Base-by-base conservation (phyloP, 805 yeast genomes). In the Sungouiozyma intestinalis region DNA sequence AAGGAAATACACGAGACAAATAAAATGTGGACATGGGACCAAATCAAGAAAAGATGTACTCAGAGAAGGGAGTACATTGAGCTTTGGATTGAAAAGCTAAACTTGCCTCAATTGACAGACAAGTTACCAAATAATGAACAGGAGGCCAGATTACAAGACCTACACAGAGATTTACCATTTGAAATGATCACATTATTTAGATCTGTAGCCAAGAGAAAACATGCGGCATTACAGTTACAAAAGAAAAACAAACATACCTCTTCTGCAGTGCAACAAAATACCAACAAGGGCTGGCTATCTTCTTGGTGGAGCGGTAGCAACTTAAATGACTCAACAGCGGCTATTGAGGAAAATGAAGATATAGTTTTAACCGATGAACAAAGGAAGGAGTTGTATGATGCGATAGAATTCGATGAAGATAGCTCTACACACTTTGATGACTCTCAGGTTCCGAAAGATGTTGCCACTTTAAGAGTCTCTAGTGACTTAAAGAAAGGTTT, bases 171-270 rank as follows among this genome's bases (percentile, higher is more conserved):
- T 1, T 62, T 87, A 18, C 55, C 77, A 1, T 84, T 73, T 55
- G 95, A 88, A 41, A 95, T 86, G 52, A 77, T 92, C 41, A 77
- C 83, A 50, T 78, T 92, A 46, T 92, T 85, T 63, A 72, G 99
- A 51, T 77, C 92, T 1, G 58, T 87, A 37, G 86, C 97, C 0
- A 76, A 81, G 54, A 65, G 71, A 42, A 80, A 83, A 49, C 68
- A 77, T 44, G 68, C 79, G 34, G 76, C 77, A 48, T 84, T 83
- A 47, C 68, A 68, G 41, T 53, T 63, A 7, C 41, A 47, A 42
- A 15, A 39, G 16, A 13, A 33, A 36, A 16, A 11, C 15, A 29
- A 24, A 35, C 19, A 9, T 17, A 16, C 13, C 9, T 16, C 19
- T 11, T 3, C 57, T 7, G 29, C 53, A 3, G 46, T 52, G 6